Evolutionary conservation across 257 asterid species (phyloP).

Genomic region (Forsythia viridissima): DNA sequence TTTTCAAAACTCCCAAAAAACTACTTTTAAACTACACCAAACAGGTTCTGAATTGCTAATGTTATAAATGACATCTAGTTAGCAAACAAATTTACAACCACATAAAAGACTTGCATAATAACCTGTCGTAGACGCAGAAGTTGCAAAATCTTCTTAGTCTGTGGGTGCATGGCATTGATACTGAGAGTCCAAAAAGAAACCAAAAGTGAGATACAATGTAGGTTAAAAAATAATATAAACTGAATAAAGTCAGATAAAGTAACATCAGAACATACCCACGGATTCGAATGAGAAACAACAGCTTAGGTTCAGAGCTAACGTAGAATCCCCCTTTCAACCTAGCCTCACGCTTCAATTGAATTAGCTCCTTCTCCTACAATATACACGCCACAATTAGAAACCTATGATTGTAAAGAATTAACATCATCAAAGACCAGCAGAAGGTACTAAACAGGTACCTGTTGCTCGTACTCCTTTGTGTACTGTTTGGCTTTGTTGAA

Average conservation of each 20-base stretch:
- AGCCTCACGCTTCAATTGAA: conserved; percentile 62
- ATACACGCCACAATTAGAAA: neutral
- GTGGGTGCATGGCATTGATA: conserved; percentile 50
- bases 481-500: conserved; percentile 47
- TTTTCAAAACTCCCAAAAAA: too few species aligned
- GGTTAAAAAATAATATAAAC: neutral
- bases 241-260: neutral
- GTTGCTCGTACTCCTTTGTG: conserved; percentile 42
- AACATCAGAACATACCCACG: conserved; percentile 46
- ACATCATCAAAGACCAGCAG: neutral
- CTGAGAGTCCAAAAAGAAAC: conserved; percentile 23
- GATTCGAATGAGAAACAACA: conserved; percentile 52
- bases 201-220: neutral
- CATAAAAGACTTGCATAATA: neutral
- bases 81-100: neutral
- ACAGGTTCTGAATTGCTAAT: too few species aligned
- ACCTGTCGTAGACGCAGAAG: conserved; percentile 52
- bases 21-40: too few species aligned
- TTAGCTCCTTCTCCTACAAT: conserved; percentile 49
- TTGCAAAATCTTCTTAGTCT: conserved; percentile 44
- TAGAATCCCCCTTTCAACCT: conserved; percentile 61
- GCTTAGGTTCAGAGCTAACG: conserved; percentile 55
- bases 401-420: neutral
- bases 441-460: conserved; percentile 21
- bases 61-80: neutral